These are phyloP conservation scores for Amanita pseudoporphyria DNA, from an alignment of 768 basidiomycete species.

Conservation along the genomic window DNA sequence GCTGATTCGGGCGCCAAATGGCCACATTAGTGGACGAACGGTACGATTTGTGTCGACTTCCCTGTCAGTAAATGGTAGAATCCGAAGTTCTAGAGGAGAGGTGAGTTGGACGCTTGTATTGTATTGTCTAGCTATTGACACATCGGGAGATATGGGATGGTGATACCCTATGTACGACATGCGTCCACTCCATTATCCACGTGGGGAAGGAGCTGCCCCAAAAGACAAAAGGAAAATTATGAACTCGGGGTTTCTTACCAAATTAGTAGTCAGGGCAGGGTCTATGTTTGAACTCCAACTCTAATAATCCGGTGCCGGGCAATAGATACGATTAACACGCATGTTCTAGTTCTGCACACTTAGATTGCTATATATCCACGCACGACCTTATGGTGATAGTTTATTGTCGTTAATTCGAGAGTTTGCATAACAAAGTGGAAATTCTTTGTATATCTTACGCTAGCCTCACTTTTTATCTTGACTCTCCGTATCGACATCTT, in stretches of 20 bases:
- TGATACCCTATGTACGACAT: constrained; percentile 33
- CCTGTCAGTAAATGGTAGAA: constrained; percentile 29
- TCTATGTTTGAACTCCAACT: too few species aligned
- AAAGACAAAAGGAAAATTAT: background rate
- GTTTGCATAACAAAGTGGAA: background rate
- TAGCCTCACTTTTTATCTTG: background rate
- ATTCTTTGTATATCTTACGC: background rate
- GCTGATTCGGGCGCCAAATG: background rate
- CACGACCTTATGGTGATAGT: too few species aligned
- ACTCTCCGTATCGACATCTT: background rate
- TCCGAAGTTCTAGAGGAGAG: constrained; percentile 35
- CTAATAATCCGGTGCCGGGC: too few species aligned
- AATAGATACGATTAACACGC: too few species aligned
- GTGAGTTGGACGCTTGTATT: constrained; percentile 16
- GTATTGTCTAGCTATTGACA: background rate
- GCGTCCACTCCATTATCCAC: constrained; percentile 32
- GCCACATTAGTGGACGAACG: constrained; percentile 26
- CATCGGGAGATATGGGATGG: constrained; percentile 29
- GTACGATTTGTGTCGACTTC: constrained; percentile 33
- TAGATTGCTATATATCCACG: too few species aligned
- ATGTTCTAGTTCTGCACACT: too few species aligned
- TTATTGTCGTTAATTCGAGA: too few species aligned
- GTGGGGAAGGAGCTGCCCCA: background rate
- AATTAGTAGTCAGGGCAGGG: too few species aligned
- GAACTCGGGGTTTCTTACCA: background rate